phyloP scores from a whole-genome alignment of 2,329 filamentous ascomycete species.

The Colletotrichum australisinense region DNA sequence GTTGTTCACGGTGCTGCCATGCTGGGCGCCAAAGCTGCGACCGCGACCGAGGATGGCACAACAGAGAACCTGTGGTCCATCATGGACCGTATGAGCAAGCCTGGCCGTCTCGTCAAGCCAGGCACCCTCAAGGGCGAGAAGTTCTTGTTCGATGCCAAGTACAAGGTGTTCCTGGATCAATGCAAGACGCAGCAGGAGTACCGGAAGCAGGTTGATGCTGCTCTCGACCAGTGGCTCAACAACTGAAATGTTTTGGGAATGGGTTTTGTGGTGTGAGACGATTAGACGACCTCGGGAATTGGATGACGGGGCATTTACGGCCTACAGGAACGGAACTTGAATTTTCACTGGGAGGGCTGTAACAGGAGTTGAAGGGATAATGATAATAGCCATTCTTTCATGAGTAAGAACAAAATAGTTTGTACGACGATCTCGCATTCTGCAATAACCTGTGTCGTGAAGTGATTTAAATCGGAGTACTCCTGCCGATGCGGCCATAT shows the following conservation, averaged over 20 bases:
- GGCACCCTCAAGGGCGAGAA: slow-evolving; percentile 79
- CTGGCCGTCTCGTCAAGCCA: slow-evolving; percentile 84
- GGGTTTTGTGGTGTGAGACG: neutral
- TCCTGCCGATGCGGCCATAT: neutral
- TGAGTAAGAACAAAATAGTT: neutral
- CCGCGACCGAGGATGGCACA: slow-evolving; percentile 78
- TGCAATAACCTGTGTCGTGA: too few species aligned
- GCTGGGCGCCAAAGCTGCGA: slow-evolving; percentile 97
- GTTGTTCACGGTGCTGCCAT: slow-evolving; percentile 99
- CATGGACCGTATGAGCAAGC: slow-evolving; percentile 98
- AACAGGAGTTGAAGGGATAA: slow-evolving; percentile 20
- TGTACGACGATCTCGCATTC: neutral
- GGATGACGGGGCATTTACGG: neutral
- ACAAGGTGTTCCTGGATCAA: slow-evolving; percentile 95
- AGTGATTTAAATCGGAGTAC: neutral
- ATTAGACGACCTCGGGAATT: neutral
- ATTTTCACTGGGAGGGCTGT: neutral
- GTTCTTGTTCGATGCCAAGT: slow-evolving; percentile 87
- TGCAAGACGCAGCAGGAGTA: slow-evolving; percentile 88
- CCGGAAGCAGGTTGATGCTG: slow-evolving; percentile 80
- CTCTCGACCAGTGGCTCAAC: slow-evolving; percentile 50
- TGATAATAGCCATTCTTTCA: slow-evolving; percentile 26
- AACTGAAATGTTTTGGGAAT: slow-evolving; percentile 1
- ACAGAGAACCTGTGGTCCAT: slow-evolving; percentile 94
- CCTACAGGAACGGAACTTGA: neutral